Evolutionary conservation across 805 yeast species (phyloP).

Genomic region (Naumovozyma castellii): DNA sequence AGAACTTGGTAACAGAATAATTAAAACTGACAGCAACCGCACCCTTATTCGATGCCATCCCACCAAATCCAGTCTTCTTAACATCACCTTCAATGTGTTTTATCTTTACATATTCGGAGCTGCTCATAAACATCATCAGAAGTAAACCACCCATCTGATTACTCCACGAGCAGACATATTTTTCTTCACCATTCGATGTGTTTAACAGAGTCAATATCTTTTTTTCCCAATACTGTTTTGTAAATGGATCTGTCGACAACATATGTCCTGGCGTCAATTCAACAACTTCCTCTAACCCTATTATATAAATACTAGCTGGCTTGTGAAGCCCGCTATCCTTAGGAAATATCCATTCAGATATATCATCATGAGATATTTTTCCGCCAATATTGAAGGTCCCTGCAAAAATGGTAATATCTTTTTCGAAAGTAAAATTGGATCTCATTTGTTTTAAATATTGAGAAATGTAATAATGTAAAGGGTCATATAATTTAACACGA

Average conservation of each 20-base stretch:
- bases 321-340: conserved; percentile 18
- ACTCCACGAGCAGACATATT: conserved; percentile 53
- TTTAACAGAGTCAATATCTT: conserved; percentile 43
- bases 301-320: conserved; percentile 58
- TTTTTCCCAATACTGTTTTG: conserved; percentile 56
- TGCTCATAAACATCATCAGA: conserved; percentile 56
- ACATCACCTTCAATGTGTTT: conserved; percentile 58
- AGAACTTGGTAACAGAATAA: conserved; percentile 57
- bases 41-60: conserved; percentile 77
- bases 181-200: conserved; percentile 29
- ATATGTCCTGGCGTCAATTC: conserved; percentile 79
- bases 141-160: conserved; percentile 84
- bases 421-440: conserved; percentile 48
- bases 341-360: conserved; percentile 76
- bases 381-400: conserved; percentile 91
- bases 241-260: conserved; percentile 62
- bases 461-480: conserved; percentile 75
- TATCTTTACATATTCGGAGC: conserved; percentile 41
- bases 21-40: conserved; percentile 64
- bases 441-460: conserved; percentile 45
- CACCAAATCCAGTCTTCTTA: conserved; percentile 90
- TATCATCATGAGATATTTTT: conserved; percentile 43
- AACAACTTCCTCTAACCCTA: conserved; percentile 85
- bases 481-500: conserved; percentile 71
- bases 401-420: conserved; percentile 55